Conservation (phyloP, 768 basidiomycete species). For the Termitomyces sp. region DNA sequence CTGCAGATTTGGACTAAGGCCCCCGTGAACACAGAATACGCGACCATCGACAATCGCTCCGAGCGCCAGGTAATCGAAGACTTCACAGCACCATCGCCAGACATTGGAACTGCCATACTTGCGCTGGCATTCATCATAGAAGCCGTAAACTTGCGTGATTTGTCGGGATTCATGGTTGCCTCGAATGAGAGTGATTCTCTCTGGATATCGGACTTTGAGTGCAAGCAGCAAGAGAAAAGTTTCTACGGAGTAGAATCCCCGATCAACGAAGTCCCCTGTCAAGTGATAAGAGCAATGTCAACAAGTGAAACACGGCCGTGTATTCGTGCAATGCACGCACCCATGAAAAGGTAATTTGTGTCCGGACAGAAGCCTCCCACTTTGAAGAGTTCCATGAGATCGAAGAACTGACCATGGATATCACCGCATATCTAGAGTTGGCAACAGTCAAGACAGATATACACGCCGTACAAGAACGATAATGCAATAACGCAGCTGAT, state of each 20-base stretch:
- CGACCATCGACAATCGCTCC: constrained; percentile 96
- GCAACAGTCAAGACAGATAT: background rate
- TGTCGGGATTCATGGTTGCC: constrained; percentile 98
- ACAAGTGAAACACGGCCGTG: background rate
- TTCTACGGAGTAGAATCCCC: constrained; percentile 95
- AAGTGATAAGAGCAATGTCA: background rate
- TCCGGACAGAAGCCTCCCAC: constrained; percentile 90
- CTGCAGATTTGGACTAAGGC: constrained; percentile 84
- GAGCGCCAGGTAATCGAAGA: constrained; percentile 94
- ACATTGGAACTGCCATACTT: constrained; percentile 94
- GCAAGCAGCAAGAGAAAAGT: constrained; percentile 93
- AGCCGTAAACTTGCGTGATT: constrained; percentile 94
- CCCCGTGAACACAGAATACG: constrained; percentile 97
- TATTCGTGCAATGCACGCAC: constrained; percentile 32
- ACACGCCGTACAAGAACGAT: constrained; percentile 12
- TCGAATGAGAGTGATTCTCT: constrained; percentile 93
- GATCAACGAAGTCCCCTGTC: constrained; percentile 94
- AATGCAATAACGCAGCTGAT: background rate
- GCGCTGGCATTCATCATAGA: constrained; percentile 94
- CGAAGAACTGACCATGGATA: constrained; percentile 97
- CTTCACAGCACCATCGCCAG: constrained; percentile 98
- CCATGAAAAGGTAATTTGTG: constrained; percentile 96
- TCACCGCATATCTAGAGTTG: constrained; percentile 80
- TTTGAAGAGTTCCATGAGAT: constrained; percentile 92
- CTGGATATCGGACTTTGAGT: constrained; percentile 95